Conservation (phyloP, 73 alveolate species). For the Tetrahymena borealis region DNA sequence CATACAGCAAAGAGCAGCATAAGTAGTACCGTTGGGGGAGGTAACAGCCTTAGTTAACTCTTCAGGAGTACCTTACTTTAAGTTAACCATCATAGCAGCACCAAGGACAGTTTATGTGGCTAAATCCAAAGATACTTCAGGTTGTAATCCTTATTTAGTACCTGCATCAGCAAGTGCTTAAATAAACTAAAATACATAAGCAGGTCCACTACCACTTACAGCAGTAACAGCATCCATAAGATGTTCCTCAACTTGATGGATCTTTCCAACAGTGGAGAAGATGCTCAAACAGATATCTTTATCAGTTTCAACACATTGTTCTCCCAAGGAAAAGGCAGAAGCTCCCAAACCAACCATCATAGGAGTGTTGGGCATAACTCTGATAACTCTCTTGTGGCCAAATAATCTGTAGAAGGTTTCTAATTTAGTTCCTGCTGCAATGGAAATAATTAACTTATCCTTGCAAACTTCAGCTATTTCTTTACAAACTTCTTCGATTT, state of each 20-base stretch:
- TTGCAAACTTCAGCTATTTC: background rate
- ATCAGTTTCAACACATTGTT: background rate
- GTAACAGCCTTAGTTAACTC: background rate
- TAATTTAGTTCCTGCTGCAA: background rate
- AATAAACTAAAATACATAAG: conserved; percentile 45
- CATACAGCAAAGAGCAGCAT: background rate
- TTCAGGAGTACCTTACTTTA: background rate
- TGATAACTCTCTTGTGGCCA: conserved; percentile 1
- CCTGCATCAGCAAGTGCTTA: conserved; percentile 15
- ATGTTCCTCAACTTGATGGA: background rate
- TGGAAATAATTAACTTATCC: background rate
- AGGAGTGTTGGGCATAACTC: conserved; percentile 55
- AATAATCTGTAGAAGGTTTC: background rate
- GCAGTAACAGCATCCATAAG: conserved; percentile 47
- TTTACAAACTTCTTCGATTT: background rate
- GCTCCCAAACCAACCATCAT: conserved; percentile 52
- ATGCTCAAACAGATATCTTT: background rate
- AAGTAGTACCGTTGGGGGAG: background rate
- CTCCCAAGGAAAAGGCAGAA: conserved; percentile 11
- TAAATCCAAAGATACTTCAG: background rate
- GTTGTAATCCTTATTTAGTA: background rate
- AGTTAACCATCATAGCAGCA: background rate
- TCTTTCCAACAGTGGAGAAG: background rate
- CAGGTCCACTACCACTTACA: conserved; percentile 46
- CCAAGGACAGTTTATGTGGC: background rate